A percentile compares a stretch with the other conserved stretches of the same genome.
Evolutionary conservation across 2,329 filamentous ascomycete species (phyloP).

Genomic region (Metarhizium humberi): DNA sequence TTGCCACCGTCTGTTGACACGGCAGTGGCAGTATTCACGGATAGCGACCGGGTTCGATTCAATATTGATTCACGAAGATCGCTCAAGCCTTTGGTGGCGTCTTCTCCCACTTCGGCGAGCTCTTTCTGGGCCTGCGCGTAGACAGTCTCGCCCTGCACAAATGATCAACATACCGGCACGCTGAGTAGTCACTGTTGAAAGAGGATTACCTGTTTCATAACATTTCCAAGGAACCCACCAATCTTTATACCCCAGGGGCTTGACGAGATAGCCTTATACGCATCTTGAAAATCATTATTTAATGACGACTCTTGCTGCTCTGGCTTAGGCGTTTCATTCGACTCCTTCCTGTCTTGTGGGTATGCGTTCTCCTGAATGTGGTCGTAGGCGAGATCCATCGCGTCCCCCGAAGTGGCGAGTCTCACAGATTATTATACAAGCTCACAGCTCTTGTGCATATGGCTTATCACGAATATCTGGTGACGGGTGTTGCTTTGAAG

Average conservation of each 20-base stretch:
- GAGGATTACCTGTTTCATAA: conserved; percentile 72
- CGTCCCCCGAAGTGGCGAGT: background rate
- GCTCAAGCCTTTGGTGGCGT: conserved; percentile 73
- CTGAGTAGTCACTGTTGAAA: background rate
- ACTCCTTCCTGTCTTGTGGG: conserved; percentile 44
- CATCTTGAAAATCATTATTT: conserved; percentile 85
- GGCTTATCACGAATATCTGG: background rate
- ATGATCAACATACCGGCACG: conserved; percentile 1
- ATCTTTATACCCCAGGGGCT: conserved; percentile 87
- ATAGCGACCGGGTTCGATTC: conserved; percentile 64
- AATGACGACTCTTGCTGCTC: conserved; percentile 45
- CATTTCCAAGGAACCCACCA: conserved; percentile 79
- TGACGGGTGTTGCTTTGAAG: background rate
- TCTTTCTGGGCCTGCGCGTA: conserved; percentile 85
- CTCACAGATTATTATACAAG: background rate
- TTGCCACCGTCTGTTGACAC: conserved; percentile 16
- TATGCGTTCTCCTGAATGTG: conserved; percentile 83
- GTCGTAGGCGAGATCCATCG: conserved; percentile 95
- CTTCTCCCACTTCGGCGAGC: conserved; percentile 66
- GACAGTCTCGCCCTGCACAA: conserved; percentile 59
- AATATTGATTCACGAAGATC: conserved; percentile 60
- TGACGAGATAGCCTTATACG: conserved; percentile 84
- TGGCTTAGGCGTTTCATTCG: conserved; percentile 29
- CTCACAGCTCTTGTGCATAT: background rate
- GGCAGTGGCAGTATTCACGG: conserved; percentile 40